phyloP scores from a whole-genome alignment of 805 yeast genomes.

The Zygosaccharomyces pseudorouxii region DNA sequence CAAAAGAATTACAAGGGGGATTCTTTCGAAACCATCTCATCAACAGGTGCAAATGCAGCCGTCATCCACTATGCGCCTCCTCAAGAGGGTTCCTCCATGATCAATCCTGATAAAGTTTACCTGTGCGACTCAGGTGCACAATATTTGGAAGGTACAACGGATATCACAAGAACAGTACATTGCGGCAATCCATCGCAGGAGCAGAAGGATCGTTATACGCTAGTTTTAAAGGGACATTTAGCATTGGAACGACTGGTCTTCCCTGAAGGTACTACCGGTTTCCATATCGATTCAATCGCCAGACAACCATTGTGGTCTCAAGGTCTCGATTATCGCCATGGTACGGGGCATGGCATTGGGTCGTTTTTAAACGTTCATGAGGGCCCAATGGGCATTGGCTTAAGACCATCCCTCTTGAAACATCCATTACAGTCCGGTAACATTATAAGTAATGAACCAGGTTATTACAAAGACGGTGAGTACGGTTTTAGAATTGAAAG shows the following conservation, averaged over 20 bases:
- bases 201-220: constrained; percentile 64
- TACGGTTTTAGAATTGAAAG: constrained; percentile 89
- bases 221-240: constrained; percentile 87
- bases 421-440: constrained; percentile 63
- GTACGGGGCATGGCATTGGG: constrained; percentile 98
- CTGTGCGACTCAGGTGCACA: constrained; percentile 91
- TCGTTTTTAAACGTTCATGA: constrained; percentile 89
- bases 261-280: constrained; percentile 72
- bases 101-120: constrained; percentile 65
- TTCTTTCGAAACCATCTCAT: constrained; percentile 72
- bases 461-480: constrained; percentile 84
- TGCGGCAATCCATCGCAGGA: constrained; percentile 53
- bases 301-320: constrained; percentile 75
- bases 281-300: constrained; percentile 73
- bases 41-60: constrained; percentile 72
- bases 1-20: constrained; percentile 58
- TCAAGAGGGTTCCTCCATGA: constrained; percentile 48
- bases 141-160: constrained; percentile 91
- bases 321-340: constrained; percentile 87
- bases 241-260: constrained; percentile 77
- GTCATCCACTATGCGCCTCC: constrained; percentile 74
- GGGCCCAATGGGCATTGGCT: constrained; percentile 82
- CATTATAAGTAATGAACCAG: constrained; percentile 88
- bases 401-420: constrained; percentile 43
- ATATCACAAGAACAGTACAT: constrained; percentile 84